These are phyloP conservation scores for Wallacemonas collosoma DNA, from an alignment of 208 protist species.

Conservation along the genomic window DNA sequence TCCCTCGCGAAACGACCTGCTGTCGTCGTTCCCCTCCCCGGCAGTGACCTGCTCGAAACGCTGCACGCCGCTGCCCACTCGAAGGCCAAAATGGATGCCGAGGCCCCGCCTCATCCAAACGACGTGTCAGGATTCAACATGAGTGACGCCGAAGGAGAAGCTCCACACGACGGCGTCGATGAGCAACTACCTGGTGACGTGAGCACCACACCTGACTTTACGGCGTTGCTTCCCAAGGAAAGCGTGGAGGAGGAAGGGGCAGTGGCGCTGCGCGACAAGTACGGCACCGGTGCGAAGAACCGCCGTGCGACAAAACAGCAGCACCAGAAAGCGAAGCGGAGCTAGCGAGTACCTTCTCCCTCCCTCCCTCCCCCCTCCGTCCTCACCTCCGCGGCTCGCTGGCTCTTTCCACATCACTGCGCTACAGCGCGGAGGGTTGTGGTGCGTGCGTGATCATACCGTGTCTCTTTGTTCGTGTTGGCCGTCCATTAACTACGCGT, in stretches of 20 bases:
- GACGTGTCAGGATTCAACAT: no score
- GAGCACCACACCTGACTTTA: constrained; percentile 2
- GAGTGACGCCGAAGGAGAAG: constrained; percentile 8
- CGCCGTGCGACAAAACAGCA: constrained; percentile 8
- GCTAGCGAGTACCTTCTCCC: no score
- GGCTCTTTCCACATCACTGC: no score
- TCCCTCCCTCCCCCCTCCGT: no score
- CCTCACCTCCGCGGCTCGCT: no score
- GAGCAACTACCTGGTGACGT: background rate
- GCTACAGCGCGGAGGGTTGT: no score
- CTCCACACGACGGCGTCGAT: constrained; percentile 2
- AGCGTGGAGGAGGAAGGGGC: constrained; percentile 25
- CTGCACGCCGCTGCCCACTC: constrained; percentile 20
- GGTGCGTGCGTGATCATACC: no score
- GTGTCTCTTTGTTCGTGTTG: background rate
- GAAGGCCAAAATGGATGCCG: background rate
- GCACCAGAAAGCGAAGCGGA: no score
- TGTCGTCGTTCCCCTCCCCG: constrained; percentile 57
- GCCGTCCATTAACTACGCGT: background rate
- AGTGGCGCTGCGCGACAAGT: constrained; percentile 47
- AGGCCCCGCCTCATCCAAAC: no score
- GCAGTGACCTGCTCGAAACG: constrained; percentile 38
- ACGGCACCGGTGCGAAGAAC: constrained; percentile 49
- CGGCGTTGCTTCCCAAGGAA: constrained; percentile 8
- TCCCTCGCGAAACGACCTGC: constrained; percentile 32